Evolutionary conservation across 352 stramenopile species (phyloP).

Genomic region (Globisporangium echinulatum): DNA sequence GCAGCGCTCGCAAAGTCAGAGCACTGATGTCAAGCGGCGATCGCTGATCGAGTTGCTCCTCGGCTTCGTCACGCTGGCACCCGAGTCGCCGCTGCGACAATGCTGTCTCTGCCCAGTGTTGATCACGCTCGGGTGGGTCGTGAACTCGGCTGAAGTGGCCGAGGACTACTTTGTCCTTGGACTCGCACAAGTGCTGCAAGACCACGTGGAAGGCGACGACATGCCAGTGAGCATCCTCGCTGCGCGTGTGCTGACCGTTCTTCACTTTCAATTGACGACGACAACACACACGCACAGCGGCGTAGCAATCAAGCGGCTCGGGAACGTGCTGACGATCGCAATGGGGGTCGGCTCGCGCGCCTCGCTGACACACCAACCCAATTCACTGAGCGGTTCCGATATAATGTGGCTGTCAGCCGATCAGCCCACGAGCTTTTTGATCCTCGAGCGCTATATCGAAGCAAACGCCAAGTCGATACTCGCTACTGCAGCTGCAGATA

Average conservation of each 20-base stretch:
- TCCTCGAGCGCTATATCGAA: slow-evolving; percentile 4
- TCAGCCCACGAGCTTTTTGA: slow-evolving; percentile 1
- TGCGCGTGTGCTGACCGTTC: slow-evolving; percentile 6
- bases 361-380: neutral
- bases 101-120: slow-evolving; percentile 4
- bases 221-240: slow-evolving; percentile 2
- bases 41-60: slow-evolving; percentile 11
- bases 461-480: neutral
- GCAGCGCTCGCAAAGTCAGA: neutral
- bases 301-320: slow-evolving; percentile 5
- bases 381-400: neutral
- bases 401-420: slow-evolving; percentile 9
- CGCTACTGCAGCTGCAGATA: neutral
- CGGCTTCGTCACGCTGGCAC: slow-evolving; percentile 1
- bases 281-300: neutral
- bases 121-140: slow-evolving; percentile 9
- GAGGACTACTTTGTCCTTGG: slow-evolving; percentile 8
- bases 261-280: slow-evolving; percentile 10
- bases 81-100: slow-evolving; percentile 3
- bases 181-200: slow-evolving; percentile 5
- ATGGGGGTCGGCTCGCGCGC: slow-evolving; percentile 3
- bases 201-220: slow-evolving; percentile 2
- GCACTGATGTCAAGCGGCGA: neutral
- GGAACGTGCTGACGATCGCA: slow-evolving; percentile 9
- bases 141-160: slow-evolving; percentile 3